These are phyloP conservation scores for Chrysopogon serrulatus DNA, from an alignment of 176 grass and related monocot genomes.

Conservation along the genomic window DNA sequence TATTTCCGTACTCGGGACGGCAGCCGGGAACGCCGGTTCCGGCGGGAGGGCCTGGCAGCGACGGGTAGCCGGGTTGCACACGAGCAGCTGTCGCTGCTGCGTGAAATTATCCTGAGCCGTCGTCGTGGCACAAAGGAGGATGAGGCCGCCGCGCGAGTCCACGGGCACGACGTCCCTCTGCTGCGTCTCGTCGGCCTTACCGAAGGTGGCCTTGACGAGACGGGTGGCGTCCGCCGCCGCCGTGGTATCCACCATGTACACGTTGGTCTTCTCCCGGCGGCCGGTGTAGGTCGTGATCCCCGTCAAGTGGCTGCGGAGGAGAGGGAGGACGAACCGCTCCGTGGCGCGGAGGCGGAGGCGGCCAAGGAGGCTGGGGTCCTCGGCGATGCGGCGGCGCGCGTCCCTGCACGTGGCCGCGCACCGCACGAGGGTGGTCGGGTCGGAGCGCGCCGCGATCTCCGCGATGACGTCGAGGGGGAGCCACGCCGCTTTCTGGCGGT, in stretches of 20 bases:
- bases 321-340: neutral
- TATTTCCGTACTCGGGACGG: no score
- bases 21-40: neutral
- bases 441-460: neutral
- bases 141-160: neutral
- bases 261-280: no score
- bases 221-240: neutral
- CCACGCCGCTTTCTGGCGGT: neutral
- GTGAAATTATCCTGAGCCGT: no score
- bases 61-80: neutral
- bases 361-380: neutral
- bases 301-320: neutral
- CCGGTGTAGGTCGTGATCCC: no score
- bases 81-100: neutral
- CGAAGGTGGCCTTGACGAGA: no score
- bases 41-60: neutral
- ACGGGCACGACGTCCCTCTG: neutral
- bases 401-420: neutral
- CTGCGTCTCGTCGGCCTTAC: no score
- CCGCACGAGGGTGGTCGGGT: neutral
- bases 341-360: neutral
- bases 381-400: neutral
- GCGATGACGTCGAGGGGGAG: neutral
- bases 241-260: neutral
- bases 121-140: neutral